Evolutionary conservation across 1,284 basidiomycete species (phyloP).

Genomic region (Chalciporus sp.): DNA sequence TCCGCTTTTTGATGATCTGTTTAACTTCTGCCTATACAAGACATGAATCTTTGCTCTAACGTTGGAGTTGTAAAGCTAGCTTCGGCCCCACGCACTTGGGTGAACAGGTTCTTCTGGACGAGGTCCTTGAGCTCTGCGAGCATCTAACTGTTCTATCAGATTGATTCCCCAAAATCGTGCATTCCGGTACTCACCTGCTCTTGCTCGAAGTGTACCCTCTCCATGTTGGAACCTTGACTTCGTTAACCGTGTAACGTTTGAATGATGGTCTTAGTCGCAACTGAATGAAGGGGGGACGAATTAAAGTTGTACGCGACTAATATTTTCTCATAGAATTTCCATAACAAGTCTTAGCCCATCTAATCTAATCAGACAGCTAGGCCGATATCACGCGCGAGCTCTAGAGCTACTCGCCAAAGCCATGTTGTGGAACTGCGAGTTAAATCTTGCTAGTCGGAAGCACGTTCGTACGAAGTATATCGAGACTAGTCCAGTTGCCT

Average conservation of each 20-base stretch:
- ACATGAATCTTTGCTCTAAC: slow-evolving; percentile 1
- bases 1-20: slow-evolving; percentile 85
- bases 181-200: slow-evolving; percentile 63
- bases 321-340: not conserved
- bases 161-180: not conserved
- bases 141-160: slow-evolving; percentile 55
- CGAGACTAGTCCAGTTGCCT: not conserved
- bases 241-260: not conserved
- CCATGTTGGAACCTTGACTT: slow-evolving; percentile 55
- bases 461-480: slow-evolving; percentile 1
- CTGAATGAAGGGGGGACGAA: not conserved
- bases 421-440: not conserved
- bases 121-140: slow-evolving; percentile 96
- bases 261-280: slow-evolving; percentile 1
- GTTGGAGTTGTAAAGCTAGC: not conserved
- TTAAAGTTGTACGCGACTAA: not conserved
- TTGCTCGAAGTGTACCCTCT: slow-evolving; percentile 93
- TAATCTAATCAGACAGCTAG: slow-evolving; percentile 20
- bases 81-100: slow-evolving; percentile 56
- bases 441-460: not conserved
- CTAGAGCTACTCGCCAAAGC: not conserved
- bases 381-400: not conserved
- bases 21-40: slow-evolving; percentile 60
- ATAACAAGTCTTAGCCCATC: not conserved
- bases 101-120: slow-evolving; percentile 85